These are phyloP conservation scores for Emergomyces africanus DNA, from an alignment of 2,329 filamentous ascomycete species.

Conservation along the genomic window DNA sequence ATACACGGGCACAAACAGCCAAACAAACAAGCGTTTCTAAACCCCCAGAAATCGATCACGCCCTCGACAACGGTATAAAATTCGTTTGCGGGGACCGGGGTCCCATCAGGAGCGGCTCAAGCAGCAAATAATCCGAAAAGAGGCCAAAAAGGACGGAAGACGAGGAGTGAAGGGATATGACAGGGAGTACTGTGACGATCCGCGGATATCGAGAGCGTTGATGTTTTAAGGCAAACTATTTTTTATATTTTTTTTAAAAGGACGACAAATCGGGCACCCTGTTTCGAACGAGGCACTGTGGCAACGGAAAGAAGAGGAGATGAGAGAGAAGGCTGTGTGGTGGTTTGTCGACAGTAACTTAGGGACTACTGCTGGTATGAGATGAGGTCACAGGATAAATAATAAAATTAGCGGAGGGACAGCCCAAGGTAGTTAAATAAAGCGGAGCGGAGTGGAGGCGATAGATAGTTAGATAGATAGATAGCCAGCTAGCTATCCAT, in stretches of 20 bases:
- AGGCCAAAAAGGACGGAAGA: conserved; percentile 8
- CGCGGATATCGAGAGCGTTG: background rate
- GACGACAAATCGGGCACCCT: background rate
- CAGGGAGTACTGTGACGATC: background rate
- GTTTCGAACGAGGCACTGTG: background rate
- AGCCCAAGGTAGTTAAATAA: background rate
- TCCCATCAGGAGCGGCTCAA: conserved; percentile 7
- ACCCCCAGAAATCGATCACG: conserved; percentile 1
- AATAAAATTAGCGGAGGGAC: background rate
- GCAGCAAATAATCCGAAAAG: background rate
- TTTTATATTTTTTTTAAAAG: background rate
- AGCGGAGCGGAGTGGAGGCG: background rate
- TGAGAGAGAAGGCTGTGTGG: background rate
- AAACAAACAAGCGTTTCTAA: background rate
- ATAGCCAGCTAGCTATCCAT: background rate
- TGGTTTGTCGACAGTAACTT: background rate
- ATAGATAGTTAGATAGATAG: background rate
- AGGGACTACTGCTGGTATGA: background rate
- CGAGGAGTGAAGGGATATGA: background rate
- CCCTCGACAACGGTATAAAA: conserved; percentile 5
- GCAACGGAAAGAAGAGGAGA: background rate
- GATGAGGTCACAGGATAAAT: background rate
- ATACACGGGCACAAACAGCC: background rate
- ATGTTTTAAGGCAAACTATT: background rate
- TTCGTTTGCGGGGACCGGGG: background rate